Percentiles rank a stretch among this genome's conserved stretches.
Conservation (phyloP, 129 eudicot species). For the Tanacetum coccineum region DNA sequence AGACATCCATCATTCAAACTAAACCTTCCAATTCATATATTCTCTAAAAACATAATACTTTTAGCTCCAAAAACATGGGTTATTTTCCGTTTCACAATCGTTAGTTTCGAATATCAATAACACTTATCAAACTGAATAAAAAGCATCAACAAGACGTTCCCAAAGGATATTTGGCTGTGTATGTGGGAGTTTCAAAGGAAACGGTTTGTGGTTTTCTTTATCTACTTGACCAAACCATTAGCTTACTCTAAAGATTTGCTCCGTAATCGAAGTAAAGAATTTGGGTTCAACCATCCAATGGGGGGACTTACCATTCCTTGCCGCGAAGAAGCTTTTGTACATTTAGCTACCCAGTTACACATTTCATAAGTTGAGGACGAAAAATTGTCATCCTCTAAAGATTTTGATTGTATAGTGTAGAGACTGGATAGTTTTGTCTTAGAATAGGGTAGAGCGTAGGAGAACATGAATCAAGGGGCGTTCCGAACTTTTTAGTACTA, state of each 20-base stretch:
- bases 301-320: conserved; percentile 53
- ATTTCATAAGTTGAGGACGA: too few relatives aligned
- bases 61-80: conserved; percentile 14
- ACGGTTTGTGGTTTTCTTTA: conserved; percentile 37
- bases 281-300: conserved; percentile 37
- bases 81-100: conserved; percentile 8
- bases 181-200: conserved; percentile 46
- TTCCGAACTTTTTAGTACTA: too few relatives aligned
- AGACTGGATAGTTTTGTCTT: too few relatives aligned
- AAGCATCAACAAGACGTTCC: conserved; percentile 35
- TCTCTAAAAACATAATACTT: background rate
- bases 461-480: too few relatives aligned
- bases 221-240: conserved; percentile 43
- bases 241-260: conserved; percentile 49
- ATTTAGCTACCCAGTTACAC: conserved; percentile 9
- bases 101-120: conserved; percentile 26
- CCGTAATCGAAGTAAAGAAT: conserved; percentile 42
- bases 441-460: too few relatives aligned
- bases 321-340: conserved; percentile 31
- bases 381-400: background rate
- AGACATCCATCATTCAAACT: background rate
- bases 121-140: conserved; percentile 27
- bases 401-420: background rate
- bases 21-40: background rate
- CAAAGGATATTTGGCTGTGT: conserved; percentile 53